phyloP scores from a whole-genome alignment of 371 early-diverging fungal genomes.

The Mucor piriformis region DNA sequence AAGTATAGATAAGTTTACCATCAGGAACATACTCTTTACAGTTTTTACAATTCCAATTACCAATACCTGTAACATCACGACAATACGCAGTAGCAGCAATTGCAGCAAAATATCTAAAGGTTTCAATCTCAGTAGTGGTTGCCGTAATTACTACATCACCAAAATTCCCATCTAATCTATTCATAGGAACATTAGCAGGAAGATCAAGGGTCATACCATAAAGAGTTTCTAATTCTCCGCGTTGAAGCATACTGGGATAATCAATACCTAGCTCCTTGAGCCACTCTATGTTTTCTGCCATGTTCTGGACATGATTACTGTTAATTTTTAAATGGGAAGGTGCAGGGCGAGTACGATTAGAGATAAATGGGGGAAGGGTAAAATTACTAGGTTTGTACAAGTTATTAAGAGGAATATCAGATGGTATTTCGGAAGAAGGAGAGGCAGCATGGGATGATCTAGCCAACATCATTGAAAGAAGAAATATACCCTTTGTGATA shows the following conservation, averaged over 20 bases:
- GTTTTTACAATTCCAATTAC: slow-evolving; percentile 23
- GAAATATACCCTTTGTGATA: slow-evolving; percentile 9
- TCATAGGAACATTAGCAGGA: slow-evolving; percentile 12
- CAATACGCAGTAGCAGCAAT: slow-evolving; percentile 33
- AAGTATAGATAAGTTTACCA: slow-evolving; percentile 23
- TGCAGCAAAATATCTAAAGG: slow-evolving; percentile 17
- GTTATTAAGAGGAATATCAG: background rate
- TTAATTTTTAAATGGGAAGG: background rate
- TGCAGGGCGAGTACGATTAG: slow-evolving; percentile 1
- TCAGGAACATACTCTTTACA: slow-evolving; percentile 22
- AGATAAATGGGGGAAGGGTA: slow-evolving; percentile 13
- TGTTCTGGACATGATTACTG: background rate
- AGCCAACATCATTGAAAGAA: slow-evolving; percentile 8
- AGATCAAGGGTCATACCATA: slow-evolving; percentile 17
- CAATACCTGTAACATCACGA: slow-evolving; percentile 15
- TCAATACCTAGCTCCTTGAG: no score
- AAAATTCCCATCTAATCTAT: no score
- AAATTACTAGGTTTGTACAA: background rate
- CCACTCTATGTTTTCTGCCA: background rate
- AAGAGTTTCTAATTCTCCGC: background rate
- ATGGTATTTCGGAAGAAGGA: background rate
- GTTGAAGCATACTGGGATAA: no score
- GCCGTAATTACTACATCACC: background rate
- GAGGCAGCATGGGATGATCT: slow-evolving; percentile 10
- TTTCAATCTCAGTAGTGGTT: slow-evolving; percentile 4